These are phyloP conservation scores for Lactarius sanguifluus DNA, from an alignment of 768 basidiomycete genomes.

Conservation along the genomic window DNA sequence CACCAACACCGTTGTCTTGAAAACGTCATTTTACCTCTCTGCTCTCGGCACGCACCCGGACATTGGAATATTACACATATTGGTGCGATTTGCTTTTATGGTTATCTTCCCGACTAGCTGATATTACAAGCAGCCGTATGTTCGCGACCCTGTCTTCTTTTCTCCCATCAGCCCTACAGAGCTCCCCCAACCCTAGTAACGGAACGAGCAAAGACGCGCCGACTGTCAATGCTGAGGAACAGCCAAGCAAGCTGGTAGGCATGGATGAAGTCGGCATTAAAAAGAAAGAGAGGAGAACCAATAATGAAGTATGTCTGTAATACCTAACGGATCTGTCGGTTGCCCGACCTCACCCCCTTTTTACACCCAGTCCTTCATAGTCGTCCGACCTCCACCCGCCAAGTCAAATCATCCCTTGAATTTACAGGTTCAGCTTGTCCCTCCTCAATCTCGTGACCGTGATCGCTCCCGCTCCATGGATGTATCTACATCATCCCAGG, in stretches of 20 bases:
- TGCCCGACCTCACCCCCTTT: constrained; percentile 1
- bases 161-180: constrained; percentile 24
- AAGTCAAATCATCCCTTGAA: constrained; percentile 86
- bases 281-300: constrained; percentile 48
- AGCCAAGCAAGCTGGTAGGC: constrained; percentile 10
- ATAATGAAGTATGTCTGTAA: constrained; percentile 47
- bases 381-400: constrained; percentile 87
- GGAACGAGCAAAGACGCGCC: constrained; percentile 1
- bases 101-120: background rate
- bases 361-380: constrained; percentile 72
- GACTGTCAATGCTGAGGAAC: background rate
- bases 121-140: constrained; percentile 18
- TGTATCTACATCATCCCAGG: constrained; percentile 36
- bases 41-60: constrained; percentile 1
- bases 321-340: background rate
- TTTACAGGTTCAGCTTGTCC: constrained; percentile 89
- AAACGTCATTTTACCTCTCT: constrained; percentile 7
- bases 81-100: constrained; percentile 6
- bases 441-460: constrained; percentile 53
- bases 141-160: constrained; percentile 26
- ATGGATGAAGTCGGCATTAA: constrained; percentile 38
- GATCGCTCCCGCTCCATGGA: constrained; percentile 46
- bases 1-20: constrained; percentile 11
- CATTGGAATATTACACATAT: background rate
- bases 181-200: constrained; percentile 23